phyloP scores from a whole-genome alignment of 768 basidiomycete genomes.

The Xerocomellus dryophilus region DNA sequence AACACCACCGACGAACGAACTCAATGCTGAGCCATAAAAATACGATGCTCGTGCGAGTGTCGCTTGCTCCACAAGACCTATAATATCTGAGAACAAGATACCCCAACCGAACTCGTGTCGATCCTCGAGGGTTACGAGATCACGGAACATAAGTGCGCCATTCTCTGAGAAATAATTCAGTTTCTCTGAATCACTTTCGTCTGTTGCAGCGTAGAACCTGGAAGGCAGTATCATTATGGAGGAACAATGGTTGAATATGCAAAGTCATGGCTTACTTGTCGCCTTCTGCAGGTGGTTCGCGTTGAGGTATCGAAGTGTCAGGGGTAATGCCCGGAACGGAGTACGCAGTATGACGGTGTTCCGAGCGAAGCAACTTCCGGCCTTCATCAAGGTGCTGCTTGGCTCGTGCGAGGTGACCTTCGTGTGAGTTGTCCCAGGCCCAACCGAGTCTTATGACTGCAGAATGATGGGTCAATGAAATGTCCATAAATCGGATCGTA shows the following conservation, averaged over 20 bases:
- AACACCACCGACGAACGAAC: slow-evolving; percentile 40
- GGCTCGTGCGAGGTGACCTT: slow-evolving; percentile 34
- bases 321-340: slow-evolving; percentile 15
- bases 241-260: not conserved
- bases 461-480: not conserved
- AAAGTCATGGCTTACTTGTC: slow-evolving; percentile 15
- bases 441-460: slow-evolving; percentile 30
- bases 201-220: slow-evolving; percentile 35
- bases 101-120: slow-evolving; percentile 39
- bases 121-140: slow-evolving; percentile 41
- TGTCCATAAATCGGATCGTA: not conserved
- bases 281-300: slow-evolving; percentile 14
- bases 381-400: slow-evolving; percentile 31
- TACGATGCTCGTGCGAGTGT: slow-evolving; percentile 34
- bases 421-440: slow-evolving; percentile 31
- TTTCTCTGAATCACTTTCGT: slow-evolving; percentile 35
- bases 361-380: slow-evolving; percentile 24
- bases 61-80: slow-evolving; percentile 40
- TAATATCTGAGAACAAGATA: slow-evolving; percentile 39
- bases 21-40: slow-evolving; percentile 39
- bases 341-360: slow-evolving; percentile 14
- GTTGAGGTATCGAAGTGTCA: slow-evolving; percentile 10
- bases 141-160: slow-evolving; percentile 37
- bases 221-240: not conserved
- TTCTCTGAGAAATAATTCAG: slow-evolving; percentile 29